These are phyloP conservation scores for Geranium rotundifolium DNA, from an alignment of 345 rosid genomes.

Conservation along the genomic window DNA sequence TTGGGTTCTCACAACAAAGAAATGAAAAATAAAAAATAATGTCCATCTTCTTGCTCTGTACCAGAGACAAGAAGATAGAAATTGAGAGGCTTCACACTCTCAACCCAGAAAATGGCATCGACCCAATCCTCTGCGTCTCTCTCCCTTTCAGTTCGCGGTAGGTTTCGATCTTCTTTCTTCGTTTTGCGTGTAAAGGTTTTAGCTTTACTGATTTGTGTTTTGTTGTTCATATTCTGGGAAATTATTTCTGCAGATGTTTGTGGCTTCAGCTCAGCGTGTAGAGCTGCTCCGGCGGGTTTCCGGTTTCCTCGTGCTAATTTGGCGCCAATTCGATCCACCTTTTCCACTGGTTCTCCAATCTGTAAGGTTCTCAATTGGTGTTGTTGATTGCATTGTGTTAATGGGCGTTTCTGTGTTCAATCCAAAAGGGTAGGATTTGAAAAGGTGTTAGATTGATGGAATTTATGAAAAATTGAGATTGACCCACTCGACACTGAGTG, in stretches of 20 bases:
- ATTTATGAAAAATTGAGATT: neutral
- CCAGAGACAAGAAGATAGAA: too few relatives aligned
- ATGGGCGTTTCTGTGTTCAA: neutral
- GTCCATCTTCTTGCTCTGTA: too few relatives aligned
- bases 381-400: neutral
- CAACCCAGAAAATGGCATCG: conserved; percentile 28
- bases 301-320: conserved; percentile 18
- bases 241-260: conserved; percentile 24
- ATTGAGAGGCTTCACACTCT: too few relatives aligned
- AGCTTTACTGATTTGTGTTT: neutral
- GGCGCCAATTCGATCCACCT: conserved; percentile 25
- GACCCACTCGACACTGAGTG: neutral
- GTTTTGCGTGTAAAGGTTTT: too few relatives aligned
- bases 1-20: too few relatives aligned
- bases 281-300: conserved; percentile 5
- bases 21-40: too few relatives aligned
- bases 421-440: too few relatives aligned
- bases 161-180: conserved; percentile 3
- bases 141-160: conserved; percentile 39
- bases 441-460: too few relatives aligned
- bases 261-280: conserved; percentile 15
- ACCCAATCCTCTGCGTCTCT: conserved; percentile 53
- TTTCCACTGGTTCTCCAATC: conserved; percentile 58
- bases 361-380: conserved; percentile 18
- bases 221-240: too few relatives aligned